Base-by-base conservation (phyloP, 768 basidiomycete species). In the Mycena venus region DNA sequence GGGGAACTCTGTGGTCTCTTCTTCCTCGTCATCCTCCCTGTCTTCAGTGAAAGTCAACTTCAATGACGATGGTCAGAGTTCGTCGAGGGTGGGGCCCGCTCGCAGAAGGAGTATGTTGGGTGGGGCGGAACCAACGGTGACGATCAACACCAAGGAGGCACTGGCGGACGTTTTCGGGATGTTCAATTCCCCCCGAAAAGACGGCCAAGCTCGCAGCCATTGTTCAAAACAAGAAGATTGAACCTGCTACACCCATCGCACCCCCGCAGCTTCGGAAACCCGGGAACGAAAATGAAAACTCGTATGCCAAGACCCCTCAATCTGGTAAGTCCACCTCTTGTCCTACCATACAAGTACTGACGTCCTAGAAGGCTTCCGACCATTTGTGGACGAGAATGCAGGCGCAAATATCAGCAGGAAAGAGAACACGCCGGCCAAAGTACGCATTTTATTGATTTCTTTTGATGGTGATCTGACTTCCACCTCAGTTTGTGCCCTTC, bases 111-210 rank as follows among this genome's bases (percentile, higher is more conserved):
- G 88, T 36, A 80, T 86, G 47, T 80, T 85, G 70, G 84, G 82
- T 32, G 88, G 83, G 19, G 87, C 85, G 19, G 95, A 96, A 81
- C 94, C 95, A 5, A 96, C 95, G 0, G 93, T 99, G 8, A 99
- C 98, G 0, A 96, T 99, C 78, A 98, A 98, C 81, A 99, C 98
- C 32, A 97, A 96, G 82, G 95, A 96, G 75, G 98, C 98, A 4
- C 88, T 98, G 38, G 94, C 91, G 15, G 96, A 99, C 79, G 96
- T 99, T 49, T 96, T 97, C 84, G 94, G 93, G 64, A 96, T 99
- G 94, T 99, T 97, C 81, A 98, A 98, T 81, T 95, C 94, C 11
- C n/a, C 95, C 95, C 3, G 94, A 95, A 73, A 95, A 92, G 84
- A 93, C 93, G 0, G 87, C 88, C 55, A 90, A 89, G 62, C 82